Conservation (phyloP, 331 rosid species). For the Quercus lobata region DNA sequence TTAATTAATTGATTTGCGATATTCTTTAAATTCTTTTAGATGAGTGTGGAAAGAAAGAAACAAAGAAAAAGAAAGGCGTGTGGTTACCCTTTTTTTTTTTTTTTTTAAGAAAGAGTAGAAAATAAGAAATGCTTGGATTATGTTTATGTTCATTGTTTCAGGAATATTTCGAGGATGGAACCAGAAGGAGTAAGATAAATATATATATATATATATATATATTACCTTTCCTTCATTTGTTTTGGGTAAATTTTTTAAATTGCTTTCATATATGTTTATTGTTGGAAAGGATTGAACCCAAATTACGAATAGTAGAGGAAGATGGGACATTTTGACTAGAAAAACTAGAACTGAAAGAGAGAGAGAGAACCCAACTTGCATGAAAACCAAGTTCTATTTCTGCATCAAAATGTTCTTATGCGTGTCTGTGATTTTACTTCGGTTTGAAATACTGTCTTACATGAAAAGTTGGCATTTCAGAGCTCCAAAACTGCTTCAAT, state of each 20-base stretch:
- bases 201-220: too few species aligned
- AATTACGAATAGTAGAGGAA: too few species aligned
- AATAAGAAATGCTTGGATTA: neutral
- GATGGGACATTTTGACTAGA: too few species aligned
- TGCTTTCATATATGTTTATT: neutral
- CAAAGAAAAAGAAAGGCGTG: too few species aligned
- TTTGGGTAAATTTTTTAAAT: neutral
- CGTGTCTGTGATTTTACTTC: constrained; percentile 46
- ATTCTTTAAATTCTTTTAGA: neutral
- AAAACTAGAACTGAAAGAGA: constrained; percentile 15
- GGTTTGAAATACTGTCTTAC: constrained; percentile 70
- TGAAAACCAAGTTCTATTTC: constrained; percentile 45
- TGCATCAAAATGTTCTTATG: constrained; percentile 55
- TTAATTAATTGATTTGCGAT: neutral
- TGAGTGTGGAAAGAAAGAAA: too few species aligned
- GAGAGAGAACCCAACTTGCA: constrained; percentile 44
- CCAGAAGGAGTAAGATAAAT: too few species aligned
- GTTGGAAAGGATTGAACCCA: too few species aligned
- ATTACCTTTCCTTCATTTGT: too few species aligned
- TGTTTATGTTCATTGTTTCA: neutral
- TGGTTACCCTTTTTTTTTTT: neutral
- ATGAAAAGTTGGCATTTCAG: constrained; percentile 74
- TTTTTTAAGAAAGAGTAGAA: neutral
- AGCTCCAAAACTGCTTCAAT: constrained; percentile 16
- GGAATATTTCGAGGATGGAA: neutral